Conservation (phyloP, 2,329 filamentous ascomycete genomes). For the Colletotrichum brevisporum region DNA sequence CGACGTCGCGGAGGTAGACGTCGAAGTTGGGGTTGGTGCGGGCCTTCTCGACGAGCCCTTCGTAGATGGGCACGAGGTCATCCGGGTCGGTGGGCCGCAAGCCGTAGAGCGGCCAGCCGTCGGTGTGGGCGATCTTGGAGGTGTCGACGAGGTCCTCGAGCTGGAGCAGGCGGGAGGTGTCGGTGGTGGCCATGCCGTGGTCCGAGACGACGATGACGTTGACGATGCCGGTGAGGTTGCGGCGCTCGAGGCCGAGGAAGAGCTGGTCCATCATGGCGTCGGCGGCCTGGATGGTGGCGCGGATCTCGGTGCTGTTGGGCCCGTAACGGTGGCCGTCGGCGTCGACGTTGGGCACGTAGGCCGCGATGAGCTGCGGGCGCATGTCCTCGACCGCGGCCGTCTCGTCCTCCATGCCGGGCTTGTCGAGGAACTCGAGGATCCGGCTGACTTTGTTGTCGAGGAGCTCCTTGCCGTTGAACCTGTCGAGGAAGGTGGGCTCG, state of each 20-base stretch:
- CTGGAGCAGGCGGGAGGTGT: slow-evolving; percentile 84
- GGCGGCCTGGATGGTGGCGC: slow-evolving; percentile 80
- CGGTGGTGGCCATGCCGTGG: slow-evolving; percentile 97
- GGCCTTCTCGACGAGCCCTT: slow-evolving; percentile 69
- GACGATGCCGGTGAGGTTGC: slow-evolving; percentile 90
- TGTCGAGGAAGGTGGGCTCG: slow-evolving; percentile 86
- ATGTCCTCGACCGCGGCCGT: slow-evolving; percentile 64
- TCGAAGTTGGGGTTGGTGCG: slow-evolving; percentile 79
- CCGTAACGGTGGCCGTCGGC: slow-evolving; percentile 88
- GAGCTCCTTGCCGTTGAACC: slow-evolving; percentile 83
- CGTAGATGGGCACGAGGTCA: slow-evolving; percentile 78
- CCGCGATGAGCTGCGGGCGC: slow-evolving; percentile 91
- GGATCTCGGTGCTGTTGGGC: slow-evolving; percentile 94
- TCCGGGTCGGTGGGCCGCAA: slow-evolving; percentile 81
- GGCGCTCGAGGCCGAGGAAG: slow-evolving; percentile 80
- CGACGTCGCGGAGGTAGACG: slow-evolving; percentile 85
- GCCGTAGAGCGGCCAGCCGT: slow-evolving; percentile 95
- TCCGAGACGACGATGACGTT: slow-evolving; percentile 98
- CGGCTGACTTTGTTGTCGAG: slow-evolving; percentile 83
- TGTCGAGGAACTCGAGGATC: slow-evolving; percentile 86
- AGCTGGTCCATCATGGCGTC: slow-evolving; percentile 86
- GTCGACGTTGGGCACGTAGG: slow-evolving; percentile 95
- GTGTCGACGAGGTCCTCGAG: slow-evolving; percentile 90
- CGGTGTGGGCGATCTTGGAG: slow-evolving; percentile 82
- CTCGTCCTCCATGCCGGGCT: slow-evolving; percentile 78